These are phyloP conservation scores for Aureobasidium namibiae DNA, from an alignment of 2,329 filamentous ascomycete species.

Conservation along the genomic window DNA sequence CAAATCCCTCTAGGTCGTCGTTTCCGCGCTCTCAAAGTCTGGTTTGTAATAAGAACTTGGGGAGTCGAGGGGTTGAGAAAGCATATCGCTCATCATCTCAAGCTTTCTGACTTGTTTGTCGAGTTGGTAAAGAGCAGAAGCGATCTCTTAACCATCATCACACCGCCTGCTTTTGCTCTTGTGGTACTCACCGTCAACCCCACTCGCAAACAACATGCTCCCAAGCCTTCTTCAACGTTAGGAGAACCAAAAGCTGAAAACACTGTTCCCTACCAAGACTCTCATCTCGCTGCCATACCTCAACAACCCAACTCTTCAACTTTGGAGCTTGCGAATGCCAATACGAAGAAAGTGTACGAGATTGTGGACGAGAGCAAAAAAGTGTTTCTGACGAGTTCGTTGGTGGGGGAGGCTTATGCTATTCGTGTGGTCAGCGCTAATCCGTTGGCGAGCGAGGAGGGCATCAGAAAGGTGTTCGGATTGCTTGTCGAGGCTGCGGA, in stretches of 20 bases:
- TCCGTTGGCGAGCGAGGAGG: constrained; percentile 59
- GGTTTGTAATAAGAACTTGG: constrained; percentile 84
- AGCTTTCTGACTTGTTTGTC: constrained; percentile 62
- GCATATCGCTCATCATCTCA: constrained; percentile 63
- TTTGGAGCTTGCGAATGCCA: constrained; percentile 52
- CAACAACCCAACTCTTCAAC: constrained; percentile 29
- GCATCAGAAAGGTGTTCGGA: constrained; percentile 65
- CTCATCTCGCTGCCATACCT: constrained; percentile 18
- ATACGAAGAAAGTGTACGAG: constrained; percentile 71
- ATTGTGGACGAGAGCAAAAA: constrained; percentile 63
- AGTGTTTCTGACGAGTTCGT: constrained; percentile 73
- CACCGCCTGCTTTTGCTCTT: constrained; percentile 67
- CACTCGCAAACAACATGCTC: constrained; percentile 20
- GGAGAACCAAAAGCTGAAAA: constrained; percentile 15
- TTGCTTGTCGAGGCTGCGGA: constrained; percentile 59
- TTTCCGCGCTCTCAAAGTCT: constrained; percentile 85
- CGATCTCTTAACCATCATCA: constrained; percentile 70
- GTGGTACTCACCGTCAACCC: constrained; percentile 63
- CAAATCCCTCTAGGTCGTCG: constrained; percentile 86
- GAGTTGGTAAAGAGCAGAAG: constrained; percentile 47
- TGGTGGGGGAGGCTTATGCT: constrained; percentile 64
- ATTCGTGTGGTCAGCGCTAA: constrained; percentile 76
- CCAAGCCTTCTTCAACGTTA: constrained; percentile 15
- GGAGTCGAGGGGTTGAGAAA: constrained; percentile 66
- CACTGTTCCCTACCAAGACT: constrained; percentile 23